phyloP scores from a whole-genome alignment of 805 yeast species.

The Sugiyamaella boreocaroliniensis region DNA sequence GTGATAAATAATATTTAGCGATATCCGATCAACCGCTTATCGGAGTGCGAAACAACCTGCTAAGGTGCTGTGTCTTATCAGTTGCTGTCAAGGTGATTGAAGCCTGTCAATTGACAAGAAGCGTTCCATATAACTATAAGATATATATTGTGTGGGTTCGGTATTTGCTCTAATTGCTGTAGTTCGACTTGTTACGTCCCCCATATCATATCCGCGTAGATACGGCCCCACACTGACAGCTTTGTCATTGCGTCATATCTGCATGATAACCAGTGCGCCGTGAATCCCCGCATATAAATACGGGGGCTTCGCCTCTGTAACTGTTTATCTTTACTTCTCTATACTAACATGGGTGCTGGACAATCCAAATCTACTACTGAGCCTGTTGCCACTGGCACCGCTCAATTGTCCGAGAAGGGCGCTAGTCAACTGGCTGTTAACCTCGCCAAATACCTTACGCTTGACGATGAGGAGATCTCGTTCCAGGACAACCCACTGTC shows the following conservation, averaged over 20 bases:
- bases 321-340: background rate
- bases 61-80: background rate
- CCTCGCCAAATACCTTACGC: slow-evolving; percentile 8
- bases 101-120: no score
- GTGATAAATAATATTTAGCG: background rate
- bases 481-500: slow-evolving; percentile 31
- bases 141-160: no score
- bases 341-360: slow-evolving; percentile 1
- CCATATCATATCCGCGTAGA: no score
- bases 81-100: background rate
- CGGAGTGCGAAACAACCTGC: background rate
- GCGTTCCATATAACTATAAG: no score
- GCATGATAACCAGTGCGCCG: no score
- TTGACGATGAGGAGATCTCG: slow-evolving; percentile 9
- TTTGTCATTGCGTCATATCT: no score
- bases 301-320: background rate
- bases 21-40: background rate
- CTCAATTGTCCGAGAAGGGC: slow-evolving; percentile 4
- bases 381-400: background rate
- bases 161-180: no score
- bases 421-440: slow-evolving; percentile 3
- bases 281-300: background rate
- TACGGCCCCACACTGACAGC: no score
- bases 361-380: background rate
- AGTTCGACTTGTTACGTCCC: no score